Base-by-base conservation (phyloP, 257 asterid genomes). In the Capsicum chinense region DNA sequence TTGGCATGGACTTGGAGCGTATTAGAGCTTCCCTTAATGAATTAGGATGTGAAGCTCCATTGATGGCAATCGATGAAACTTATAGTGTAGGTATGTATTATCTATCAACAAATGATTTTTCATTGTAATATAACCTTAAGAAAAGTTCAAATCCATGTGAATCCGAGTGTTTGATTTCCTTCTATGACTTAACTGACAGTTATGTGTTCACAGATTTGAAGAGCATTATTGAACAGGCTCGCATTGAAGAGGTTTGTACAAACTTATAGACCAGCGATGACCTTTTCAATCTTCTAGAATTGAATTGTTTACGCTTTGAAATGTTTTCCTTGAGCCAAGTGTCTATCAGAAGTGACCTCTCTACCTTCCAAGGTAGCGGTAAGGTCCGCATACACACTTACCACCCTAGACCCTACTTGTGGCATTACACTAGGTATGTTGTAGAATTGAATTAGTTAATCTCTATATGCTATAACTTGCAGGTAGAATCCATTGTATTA, bases 401-500 rank as follows among this genome's bases (percentile, higher is more conserved):
- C 33, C 33, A 1, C 33, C 33, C 33, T 26, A 26, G 33, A 26
- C 33, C 33, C 33, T 26, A 26, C 33, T 26, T 26, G 33, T 26
- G 33, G 33, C 33, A 26, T 26, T 26, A 26, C 33, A 26, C 33
- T 26, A 26, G 33, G 33, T 26, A 35, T 58, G 64, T 58, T 73
- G 84, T 83, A 35, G 21, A 35, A 66, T 37, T 8, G 54, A 52
- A 64, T 54, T 56, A 21, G 17, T 73, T 71, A 82, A 56, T 78
- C 73, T 85, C 83, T 79, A 56, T 83, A 44, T 81, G 88, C 17
- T 67, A 64, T 81, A 79, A 88, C 66, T 60, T 62, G 85, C 88
- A 96, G 99, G 97, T 97, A 86, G 98, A 97, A 83, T 91, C 98
- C 81, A 88, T 93, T 88, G 91, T 97, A 59, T 84, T 88, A 86